phyloP scores from a whole-genome alignment of 768 basidiomycete species.

The Collybia sordida region DNA sequence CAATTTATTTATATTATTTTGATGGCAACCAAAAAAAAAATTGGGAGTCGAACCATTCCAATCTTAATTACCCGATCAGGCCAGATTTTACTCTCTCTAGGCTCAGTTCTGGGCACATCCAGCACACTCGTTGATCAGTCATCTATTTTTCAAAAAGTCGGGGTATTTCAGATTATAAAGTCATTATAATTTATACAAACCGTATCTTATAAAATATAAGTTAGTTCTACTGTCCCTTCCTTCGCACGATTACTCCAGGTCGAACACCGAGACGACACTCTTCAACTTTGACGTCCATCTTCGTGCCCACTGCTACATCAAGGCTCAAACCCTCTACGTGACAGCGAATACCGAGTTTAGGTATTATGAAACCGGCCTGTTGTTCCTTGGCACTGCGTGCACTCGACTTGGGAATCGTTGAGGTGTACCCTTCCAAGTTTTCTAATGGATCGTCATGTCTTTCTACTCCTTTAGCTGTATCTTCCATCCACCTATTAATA shows the following conservation, averaged over 20 bases:
- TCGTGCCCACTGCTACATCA: not conserved
- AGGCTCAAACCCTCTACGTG: not conserved
- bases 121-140: too few species aligned
- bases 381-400: not conserved
- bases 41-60: not conserved
- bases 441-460: conserved; percentile 10
- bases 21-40: not conserved
- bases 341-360: conserved; percentile 1
- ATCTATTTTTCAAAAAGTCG: too few species aligned
- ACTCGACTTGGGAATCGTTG: not conserved
- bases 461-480: conserved; percentile 16
- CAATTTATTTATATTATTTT: conserved; percentile 10
- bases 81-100: too few species aligned
- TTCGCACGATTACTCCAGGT: not conserved
- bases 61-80: too few species aligned
- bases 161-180: too few species aligned
- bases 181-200: not conserved
- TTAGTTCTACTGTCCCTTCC: not conserved
- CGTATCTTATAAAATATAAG: too few species aligned
- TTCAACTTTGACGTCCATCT: not conserved
- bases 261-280: conserved; percentile 1
- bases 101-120: too few species aligned
- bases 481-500: conserved; percentile 38
- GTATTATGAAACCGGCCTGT: conserved; percentile 8
- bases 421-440: conserved; percentile 7